A percentile compares a stretch with the other conserved stretches of the same genome.
These are phyloP conservation scores for Picochlorum sp. DNA, from an alignment of 139 green algal species.

Conservation along the genomic window DNA sequence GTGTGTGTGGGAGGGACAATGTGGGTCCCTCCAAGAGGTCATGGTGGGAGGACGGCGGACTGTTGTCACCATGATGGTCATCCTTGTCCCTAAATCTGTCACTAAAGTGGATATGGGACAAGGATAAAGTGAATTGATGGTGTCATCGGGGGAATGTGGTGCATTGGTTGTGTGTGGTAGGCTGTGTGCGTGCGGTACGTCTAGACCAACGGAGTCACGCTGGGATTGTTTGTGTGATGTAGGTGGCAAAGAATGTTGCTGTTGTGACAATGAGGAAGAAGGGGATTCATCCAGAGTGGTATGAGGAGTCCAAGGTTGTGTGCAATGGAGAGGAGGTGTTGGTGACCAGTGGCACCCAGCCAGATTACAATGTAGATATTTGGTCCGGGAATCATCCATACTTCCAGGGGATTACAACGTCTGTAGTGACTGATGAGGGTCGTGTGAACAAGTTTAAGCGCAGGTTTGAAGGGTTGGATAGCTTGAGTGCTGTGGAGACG, in stretches of 20 bases:
- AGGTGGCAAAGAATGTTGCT: conserved; percentile 21
- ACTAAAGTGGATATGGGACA: too few relatives aligned
- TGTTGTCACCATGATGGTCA: too few relatives aligned
- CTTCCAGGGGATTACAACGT: conserved; percentile 65
- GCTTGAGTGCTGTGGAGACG: conserved; percentile 27
- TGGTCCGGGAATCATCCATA: conserved; percentile 96
- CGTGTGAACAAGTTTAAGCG: conserved; percentile 85
- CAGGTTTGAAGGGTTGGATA: conserved; percentile 53
- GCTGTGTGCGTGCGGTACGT: not conserved
- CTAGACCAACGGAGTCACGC: not conserved
- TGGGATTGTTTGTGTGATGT: conserved; percentile 1
- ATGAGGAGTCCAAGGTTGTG: conserved; percentile 66
- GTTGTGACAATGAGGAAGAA: conserved; percentile 54
- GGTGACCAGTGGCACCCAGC: conserved; percentile 73
- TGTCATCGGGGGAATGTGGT: conserved; percentile 1
- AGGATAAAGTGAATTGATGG: not conserved
- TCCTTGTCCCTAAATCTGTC: too few relatives aligned
- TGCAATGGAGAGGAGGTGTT: conserved; percentile 98
- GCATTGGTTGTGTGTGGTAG: conserved; percentile 1
- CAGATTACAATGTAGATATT: conserved; percentile 87
- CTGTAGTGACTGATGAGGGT: conserved; percentile 69
- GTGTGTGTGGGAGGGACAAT: too few relatives aligned
- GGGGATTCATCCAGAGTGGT: conserved; percentile 63
- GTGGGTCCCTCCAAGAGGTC: too few relatives aligned
- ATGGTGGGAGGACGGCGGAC: too few relatives aligned